phyloP scores from a whole-genome alignment of 148 eudicot genomes.

The Gaultheria prostrata region DNA sequence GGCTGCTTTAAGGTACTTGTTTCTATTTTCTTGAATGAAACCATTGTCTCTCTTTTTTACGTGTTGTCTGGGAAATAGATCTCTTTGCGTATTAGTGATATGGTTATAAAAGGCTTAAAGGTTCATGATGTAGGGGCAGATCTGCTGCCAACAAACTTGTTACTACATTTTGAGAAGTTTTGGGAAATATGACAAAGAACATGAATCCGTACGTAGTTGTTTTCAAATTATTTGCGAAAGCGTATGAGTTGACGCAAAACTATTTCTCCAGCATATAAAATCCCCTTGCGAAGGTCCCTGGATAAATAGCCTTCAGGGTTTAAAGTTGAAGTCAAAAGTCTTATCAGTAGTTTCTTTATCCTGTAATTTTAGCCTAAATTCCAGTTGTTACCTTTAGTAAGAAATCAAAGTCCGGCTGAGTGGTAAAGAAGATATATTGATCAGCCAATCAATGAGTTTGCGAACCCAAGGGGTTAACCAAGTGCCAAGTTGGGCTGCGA shows the following conservation, averaged over 20 bases:
- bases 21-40: neutral
- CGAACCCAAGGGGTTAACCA: neutral
- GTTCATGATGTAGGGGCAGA: neutral
- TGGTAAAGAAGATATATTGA: neutral
- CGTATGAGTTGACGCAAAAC: neutral
- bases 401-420: neutral
- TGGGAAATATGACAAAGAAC: neutral
- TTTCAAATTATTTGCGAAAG: neutral
- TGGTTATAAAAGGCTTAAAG: neutral
- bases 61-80: neutral
- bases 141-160: neutral
- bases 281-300: neutral
- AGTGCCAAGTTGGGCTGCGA: neutral
- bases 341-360: neutral
- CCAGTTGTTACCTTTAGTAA: neutral
- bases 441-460: neutral
- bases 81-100: neutral
- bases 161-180: neutral
- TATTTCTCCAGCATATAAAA: neutral
- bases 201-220: neutral
- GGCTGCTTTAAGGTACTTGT: conserved; percentile 40
- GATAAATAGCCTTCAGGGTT: neutral
- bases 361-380: neutral
- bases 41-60: neutral
- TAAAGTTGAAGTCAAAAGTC: neutral